These are phyloP conservation scores for Phytophthora colocasiae DNA, from an alignment of 352 stramenopile genomes.

Conservation along the genomic window DNA sequence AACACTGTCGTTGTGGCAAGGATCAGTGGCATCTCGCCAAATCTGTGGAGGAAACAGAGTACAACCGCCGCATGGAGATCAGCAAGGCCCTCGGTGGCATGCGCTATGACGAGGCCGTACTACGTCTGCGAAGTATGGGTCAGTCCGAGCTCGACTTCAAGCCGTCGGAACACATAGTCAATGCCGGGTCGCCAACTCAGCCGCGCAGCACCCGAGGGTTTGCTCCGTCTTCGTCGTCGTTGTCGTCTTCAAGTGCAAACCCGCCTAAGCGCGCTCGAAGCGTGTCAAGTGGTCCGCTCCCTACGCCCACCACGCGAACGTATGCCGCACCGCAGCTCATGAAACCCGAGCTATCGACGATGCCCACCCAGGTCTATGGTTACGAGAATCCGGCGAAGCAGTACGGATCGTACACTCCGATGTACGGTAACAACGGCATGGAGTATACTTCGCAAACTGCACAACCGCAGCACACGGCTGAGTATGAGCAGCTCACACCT, in stretches of 20 bases:
- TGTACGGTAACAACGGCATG: slow-evolving; percentile 41
- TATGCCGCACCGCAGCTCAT: slow-evolving; percentile 35
- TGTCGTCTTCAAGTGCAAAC: slow-evolving; percentile 20
- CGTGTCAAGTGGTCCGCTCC: slow-evolving; percentile 37
- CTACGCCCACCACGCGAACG: slow-evolving; percentile 28
- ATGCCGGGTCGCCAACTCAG: slow-evolving; percentile 37
- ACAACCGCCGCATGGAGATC: slow-evolving; percentile 87
- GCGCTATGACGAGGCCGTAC: slow-evolving; percentile 83
- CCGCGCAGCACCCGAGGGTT: slow-evolving; percentile 22
- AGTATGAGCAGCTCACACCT: slow-evolving; percentile 70
- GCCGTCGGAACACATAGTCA: slow-evolving; percentile 43
- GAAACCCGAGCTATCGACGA: slow-evolving; percentile 38
- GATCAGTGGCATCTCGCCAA: slow-evolving; percentile 89
- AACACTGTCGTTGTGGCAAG: slow-evolving; percentile 81
- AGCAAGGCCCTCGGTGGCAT: slow-evolving; percentile 81
- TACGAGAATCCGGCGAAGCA: slow-evolving; percentile 40
- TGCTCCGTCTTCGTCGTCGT: slow-evolving; percentile 8
- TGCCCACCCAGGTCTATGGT: slow-evolving; percentile 36
- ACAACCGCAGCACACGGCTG: slow-evolving; percentile 20
- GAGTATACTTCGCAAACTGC: slow-evolving; percentile 31
- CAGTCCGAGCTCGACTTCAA: slow-evolving; percentile 69
- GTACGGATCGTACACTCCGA: slow-evolving; percentile 31
- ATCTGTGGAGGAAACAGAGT: slow-evolving; percentile 82
- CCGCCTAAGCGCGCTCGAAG: slow-evolving; percentile 36
- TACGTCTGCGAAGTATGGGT: slow-evolving; percentile 66